These are phyloP conservation scores for Magnaporthiopsis rhizophila DNA, from an alignment of 2,329 filamentous ascomycete genomes.

Conservation along the genomic window DNA sequence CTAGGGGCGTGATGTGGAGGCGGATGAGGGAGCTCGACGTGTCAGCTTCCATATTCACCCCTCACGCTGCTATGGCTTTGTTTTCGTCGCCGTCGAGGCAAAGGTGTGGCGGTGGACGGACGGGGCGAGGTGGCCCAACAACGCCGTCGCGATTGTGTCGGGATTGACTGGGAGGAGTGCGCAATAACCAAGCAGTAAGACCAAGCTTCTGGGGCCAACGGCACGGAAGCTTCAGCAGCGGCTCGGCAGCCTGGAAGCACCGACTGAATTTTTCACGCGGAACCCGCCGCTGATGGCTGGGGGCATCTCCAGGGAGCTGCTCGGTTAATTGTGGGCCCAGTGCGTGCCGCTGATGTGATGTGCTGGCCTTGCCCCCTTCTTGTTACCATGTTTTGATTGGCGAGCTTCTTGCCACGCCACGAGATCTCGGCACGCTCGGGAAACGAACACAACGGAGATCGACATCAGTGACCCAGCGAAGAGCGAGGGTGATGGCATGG, in stretches of 20 bases:
- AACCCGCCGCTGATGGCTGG: not conserved
- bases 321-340: not conserved
- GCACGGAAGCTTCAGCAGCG: not conserved
- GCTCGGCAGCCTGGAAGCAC: not conserved
- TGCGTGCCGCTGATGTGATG: not conserved
- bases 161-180: not conserved
- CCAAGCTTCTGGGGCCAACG: not conserved
- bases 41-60: not conserved
- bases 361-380: not conserved
- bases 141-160: not conserved
- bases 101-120: not conserved
- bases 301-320: too few species aligned
- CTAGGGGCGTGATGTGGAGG: constrained; percentile 85
- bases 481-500: not conserved
- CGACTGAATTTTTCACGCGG: not conserved
- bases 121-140: not conserved
- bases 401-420: not conserved
- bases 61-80: not conserved
- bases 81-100: not conserved
- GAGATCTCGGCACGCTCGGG: not conserved
- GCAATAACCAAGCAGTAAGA: not conserved
- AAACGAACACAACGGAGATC: not conserved
- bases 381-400: not conserved
- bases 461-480: not conserved
- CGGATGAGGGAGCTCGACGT: constrained; percentile 30